Percentiles rank a stretch among this genome's conserved stretches.
These are phyloP conservation scores for Dioscorea dumetorum DNA, from an alignment of 106 monocot genomes.

Conservation along the genomic window DNA sequence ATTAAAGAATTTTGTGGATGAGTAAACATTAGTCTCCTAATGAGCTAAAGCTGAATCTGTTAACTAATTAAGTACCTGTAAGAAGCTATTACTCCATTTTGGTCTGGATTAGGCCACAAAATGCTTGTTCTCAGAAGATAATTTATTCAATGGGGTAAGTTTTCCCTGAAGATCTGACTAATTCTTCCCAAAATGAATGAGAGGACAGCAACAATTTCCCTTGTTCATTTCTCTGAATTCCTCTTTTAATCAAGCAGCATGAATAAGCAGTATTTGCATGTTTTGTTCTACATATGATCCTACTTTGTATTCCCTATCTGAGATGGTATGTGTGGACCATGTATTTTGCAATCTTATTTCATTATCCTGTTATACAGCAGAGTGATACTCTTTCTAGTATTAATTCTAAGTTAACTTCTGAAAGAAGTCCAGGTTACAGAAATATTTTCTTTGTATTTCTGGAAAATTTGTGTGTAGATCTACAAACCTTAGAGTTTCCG, in stretches of 20 bases:
- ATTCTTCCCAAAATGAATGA: no score
- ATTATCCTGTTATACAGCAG: not conserved
- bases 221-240: no score
- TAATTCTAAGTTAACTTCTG: not conserved
- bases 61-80: no score
- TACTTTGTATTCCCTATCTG: not conserved
- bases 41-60: no score
- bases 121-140: no score
- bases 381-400: not conserved
- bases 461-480: not conserved
- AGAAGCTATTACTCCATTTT: no score
- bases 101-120: no score
- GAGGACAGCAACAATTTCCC: no score
- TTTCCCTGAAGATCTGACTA: no score
- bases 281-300: not conserved
- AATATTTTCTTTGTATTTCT: not conserved
- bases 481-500: not conserved
- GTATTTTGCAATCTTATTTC: not conserved
- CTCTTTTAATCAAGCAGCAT: not conserved
- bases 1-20: no score
- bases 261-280: not conserved
- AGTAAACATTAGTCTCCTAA: no score
- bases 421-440: not conserved
- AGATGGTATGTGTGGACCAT: not conserved
- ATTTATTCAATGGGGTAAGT: no score